Evolutionary conservation across 129 eudicot species (phyloP).

Genomic region (Oenanthe sinensis): DNA sequence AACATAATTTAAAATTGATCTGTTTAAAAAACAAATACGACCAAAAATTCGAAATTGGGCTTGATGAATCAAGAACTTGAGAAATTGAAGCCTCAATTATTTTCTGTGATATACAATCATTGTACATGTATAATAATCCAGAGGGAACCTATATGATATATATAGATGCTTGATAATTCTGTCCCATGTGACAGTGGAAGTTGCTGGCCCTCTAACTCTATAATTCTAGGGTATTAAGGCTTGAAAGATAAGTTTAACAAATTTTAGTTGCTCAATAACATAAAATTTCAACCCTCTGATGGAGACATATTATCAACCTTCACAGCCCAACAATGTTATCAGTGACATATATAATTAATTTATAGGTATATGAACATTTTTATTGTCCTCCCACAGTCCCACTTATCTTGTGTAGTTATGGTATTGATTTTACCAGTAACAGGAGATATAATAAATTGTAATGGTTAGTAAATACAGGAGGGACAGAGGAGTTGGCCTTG

Average conservation of each 20-base stretch:
- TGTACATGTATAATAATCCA: neutral
- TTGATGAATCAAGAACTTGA: neutral
- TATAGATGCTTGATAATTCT: neutral
- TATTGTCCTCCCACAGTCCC: too few species aligned
- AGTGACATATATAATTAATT: too few species aligned
- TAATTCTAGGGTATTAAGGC: neutral
- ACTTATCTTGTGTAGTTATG: too few species aligned
- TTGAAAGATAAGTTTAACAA: neutral
- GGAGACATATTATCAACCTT: neutral
- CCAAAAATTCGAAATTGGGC: too few species aligned
- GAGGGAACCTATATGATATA: neutral
- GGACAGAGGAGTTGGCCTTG: too few species aligned
- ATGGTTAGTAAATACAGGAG: too few species aligned
- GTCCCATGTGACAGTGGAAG: neutral
- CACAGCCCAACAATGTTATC: too few species aligned
- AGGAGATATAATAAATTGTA: too few species aligned
- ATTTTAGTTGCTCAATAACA: conserved; percentile 1
- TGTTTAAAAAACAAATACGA: too few species aligned
- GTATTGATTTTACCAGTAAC: too few species aligned
- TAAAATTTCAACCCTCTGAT: neutral
- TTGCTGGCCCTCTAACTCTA: neutral
- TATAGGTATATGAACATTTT: too few species aligned
- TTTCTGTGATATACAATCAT: neutral
- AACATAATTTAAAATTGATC: too few species aligned
- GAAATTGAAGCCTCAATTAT: neutral